These are phyloP conservation scores for Camptophora hylomeconis DNA, from an alignment of 2,329 filamentous ascomycete species.

Conservation along the genomic window DNA sequence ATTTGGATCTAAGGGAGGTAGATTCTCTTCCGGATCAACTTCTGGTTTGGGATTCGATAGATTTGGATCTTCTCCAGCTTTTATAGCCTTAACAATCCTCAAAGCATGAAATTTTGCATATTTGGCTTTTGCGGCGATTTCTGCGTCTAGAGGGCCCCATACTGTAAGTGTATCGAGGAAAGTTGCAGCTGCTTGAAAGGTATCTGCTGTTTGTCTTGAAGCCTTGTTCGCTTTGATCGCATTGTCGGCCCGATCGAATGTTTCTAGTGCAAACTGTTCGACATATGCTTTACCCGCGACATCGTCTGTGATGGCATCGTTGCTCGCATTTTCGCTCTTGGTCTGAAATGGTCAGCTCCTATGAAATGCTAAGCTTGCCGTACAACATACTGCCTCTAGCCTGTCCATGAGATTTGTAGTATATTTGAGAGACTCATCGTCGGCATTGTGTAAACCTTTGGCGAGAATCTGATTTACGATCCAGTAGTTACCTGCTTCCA, in stretches of 20 bases:
- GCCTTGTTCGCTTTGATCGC: slow-evolving; percentile 72
- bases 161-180: slow-evolving; percentile 82
- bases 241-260: slow-evolving; percentile 71
- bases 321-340: slow-evolving; percentile 58
- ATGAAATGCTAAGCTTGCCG: not conserved
- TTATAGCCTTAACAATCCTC: slow-evolving; percentile 80
- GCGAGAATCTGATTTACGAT: slow-evolving; percentile 83
- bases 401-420: slow-evolving; percentile 81
- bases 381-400: slow-evolving; percentile 54
- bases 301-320: slow-evolving; percentile 79
- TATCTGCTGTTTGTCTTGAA: slow-evolving; percentile 83
- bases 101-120: slow-evolving; percentile 94
- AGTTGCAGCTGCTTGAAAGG: slow-evolving; percentile 80
- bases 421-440: slow-evolving; percentile 67
- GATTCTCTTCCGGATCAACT: slow-evolving; percentile 30
- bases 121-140: slow-evolving; percentile 77
- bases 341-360: slow-evolving; percentile 30
- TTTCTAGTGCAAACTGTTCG: slow-evolving; percentile 84
- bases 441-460: slow-evolving; percentile 62
- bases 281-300: slow-evolving; percentile 79
- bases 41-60: slow-evolving; percentile 65
- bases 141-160: slow-evolving; percentile 64
- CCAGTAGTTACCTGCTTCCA: slow-evolving; percentile 68
- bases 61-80: slow-evolving; percentile 85
- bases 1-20: slow-evolving; percentile 43